Base-by-base conservation (phyloP, 768 basidiomycete species). In the Lactarius psammicola region DNA sequence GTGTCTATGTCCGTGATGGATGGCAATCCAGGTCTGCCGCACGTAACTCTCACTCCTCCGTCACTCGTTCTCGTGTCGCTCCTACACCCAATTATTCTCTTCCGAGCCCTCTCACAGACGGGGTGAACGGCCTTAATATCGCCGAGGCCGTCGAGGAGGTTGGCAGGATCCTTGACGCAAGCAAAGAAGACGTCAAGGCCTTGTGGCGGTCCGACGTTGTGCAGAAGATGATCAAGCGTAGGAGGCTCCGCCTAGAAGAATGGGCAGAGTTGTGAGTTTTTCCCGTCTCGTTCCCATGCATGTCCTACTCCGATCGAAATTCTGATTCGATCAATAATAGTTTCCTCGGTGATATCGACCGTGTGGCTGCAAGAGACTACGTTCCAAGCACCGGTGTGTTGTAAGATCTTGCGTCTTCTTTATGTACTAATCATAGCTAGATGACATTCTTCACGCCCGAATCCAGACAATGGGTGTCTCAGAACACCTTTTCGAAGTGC, bases 381-480 rank as follows among this genome's bases (percentile, higher is more conserved):
- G 75, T 90, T 51, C 92, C 92, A 31, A 86, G 87, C 2, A 91
- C 85, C 46, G 90, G 90, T 90, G 73, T 46, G 76, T 66, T 23
- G 11, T 28, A 8, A 4, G 3, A 10, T 26, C 31, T 20, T 30
- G 68, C 26, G 2, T 57, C 53, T 60, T 33, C 26, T 13, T 28
- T 59, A 17, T 30, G 23, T 36, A 17, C 46, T 26, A n/a, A 53
- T 54, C 46, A 54, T 4, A 33, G 40, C 28, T 66, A 91, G 92
- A 94, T 74, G 92, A 94, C 72, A 92, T 94, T 63, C 80, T 94
- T 20, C 90, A 92, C 72, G 91, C 90, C n/a, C 88, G 92, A 40
- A 89, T 94, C 60, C 93, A 93, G 73, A 94, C 92, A 8, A 92
- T 94, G 87, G 92, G 92, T 0, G 88, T 94, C 4, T 83, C 89